A percentile compares a stretch with the other conserved stretches of the same genome.
These are phyloP conservation scores for Periconia sp. DNA, from an alignment of 2,329 filamentous ascomycete genomes.

Conservation along the genomic window DNA sequence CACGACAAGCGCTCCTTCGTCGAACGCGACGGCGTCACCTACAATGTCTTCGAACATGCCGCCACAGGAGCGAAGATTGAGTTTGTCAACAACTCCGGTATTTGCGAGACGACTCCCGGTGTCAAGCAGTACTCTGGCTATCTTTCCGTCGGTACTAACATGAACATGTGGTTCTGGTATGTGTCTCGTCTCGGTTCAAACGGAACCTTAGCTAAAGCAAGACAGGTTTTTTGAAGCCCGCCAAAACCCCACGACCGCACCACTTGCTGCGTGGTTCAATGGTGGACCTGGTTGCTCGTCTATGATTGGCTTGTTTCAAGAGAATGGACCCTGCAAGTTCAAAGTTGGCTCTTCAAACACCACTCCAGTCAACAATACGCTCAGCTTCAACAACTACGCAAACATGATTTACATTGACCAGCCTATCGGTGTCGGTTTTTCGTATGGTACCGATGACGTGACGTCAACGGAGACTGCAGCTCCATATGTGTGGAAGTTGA, in stretches of 20 bases:
- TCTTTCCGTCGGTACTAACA: slow-evolving; percentile 57
- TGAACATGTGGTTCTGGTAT: slow-evolving; percentile 38
- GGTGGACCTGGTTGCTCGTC: slow-evolving; percentile 30
- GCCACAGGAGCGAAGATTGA: slow-evolving; percentile 33
- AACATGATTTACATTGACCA: slow-evolving; percentile 70
- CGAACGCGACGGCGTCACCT: slow-evolving; percentile 26
- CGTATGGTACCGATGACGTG: slow-evolving; percentile 62
- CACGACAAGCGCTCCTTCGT: slow-evolving; percentile 30
- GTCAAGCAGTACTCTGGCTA: slow-evolving; percentile 62
- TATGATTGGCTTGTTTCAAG: slow-evolving; percentile 60
- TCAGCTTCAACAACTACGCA: slow-evolving; percentile 39
- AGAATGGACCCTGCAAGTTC: slow-evolving; percentile 59
- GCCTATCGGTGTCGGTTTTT: slow-evolving; percentile 65
- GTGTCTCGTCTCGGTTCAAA: not conserved
- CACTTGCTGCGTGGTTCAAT: slow-evolving; percentile 64
- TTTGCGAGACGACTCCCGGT: slow-evolving; percentile 60
- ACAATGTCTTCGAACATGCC: slow-evolving; percentile 38
- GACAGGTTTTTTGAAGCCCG: slow-evolving; percentile 59
- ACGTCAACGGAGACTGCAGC: slow-evolving; percentile 59
- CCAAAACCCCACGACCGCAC: slow-evolving; percentile 57
- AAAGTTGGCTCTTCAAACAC: slow-evolving; percentile 17
- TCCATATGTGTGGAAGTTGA: slow-evolving; percentile 63
- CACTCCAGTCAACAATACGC: slow-evolving; percentile 27
- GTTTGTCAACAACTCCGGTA: slow-evolving; percentile 47
- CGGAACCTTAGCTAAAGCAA: not conserved